Evolutionary conservation across 2,329 filamentous ascomycete species (phyloP).

Genomic region (Zymoseptoria crescenta): DNA sequence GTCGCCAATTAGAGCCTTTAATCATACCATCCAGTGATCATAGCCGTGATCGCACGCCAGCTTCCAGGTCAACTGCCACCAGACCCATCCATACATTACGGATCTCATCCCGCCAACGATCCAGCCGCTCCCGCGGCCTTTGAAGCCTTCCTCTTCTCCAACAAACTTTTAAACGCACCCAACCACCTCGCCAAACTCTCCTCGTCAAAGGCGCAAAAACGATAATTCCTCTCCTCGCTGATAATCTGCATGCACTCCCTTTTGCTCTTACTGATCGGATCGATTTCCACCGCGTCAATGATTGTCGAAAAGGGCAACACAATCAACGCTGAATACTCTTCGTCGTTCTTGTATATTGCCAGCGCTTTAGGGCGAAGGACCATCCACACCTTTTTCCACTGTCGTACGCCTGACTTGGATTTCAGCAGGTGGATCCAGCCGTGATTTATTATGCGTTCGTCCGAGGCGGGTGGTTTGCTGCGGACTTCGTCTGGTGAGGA

Average conservation of each 20-base stretch:
- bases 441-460: slow-evolving; percentile 90
- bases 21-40: not conserved
- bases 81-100: too few species aligned
- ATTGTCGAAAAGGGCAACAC: slow-evolving; percentile 72
- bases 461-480: slow-evolving; percentile 27
- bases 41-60: not conserved
- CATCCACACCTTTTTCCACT: slow-evolving; percentile 94
- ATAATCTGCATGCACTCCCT: slow-evolving; percentile 85
- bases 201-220: slow-evolving; percentile 60
- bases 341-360: slow-evolving; percentile 85
- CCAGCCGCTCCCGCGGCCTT: not conserved
- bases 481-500: slow-evolving; percentile 28
- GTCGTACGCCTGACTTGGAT: slow-evolving; percentile 71
- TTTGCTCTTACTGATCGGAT: slow-evolving; percentile 78
- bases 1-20: not conserved
- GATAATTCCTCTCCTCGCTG: slow-evolving; percentile 66
- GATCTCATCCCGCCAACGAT: not conserved
- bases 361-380: slow-evolving; percentile 80
- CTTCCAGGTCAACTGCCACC: too few species aligned
- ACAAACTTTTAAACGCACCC: slow-evolving; percentile 80
- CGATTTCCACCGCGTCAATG: slow-evolving; percentile 86
- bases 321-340: slow-evolving; percentile 78
- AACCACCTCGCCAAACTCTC: slow-evolving; percentile 76
- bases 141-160: slow-evolving; percentile 40
- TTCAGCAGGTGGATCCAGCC: slow-evolving; percentile 81